These are phyloP conservation scores for Monosporascus sp. DNA, from an alignment of 2,329 filamentous ascomycete genomes.

Conservation along the genomic window DNA sequence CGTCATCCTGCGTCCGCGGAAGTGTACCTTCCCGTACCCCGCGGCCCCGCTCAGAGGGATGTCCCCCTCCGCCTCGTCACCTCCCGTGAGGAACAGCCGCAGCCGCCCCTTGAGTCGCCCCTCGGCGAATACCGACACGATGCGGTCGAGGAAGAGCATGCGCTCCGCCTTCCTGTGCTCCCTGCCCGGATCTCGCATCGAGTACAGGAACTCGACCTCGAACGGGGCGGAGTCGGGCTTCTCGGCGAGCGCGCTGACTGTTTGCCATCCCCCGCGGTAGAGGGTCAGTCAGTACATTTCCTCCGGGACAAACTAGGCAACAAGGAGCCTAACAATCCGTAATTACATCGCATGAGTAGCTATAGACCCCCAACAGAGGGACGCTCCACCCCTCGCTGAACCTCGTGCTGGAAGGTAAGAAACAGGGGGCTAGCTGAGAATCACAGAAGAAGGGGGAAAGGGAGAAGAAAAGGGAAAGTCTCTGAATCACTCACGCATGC, in stretches of 20 bases:
- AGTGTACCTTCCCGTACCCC: constrained; percentile 22
- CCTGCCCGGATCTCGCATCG: constrained; percentile 34
- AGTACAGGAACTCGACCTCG: constrained; percentile 61
- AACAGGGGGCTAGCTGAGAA: too few relatives aligned
- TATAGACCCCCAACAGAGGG: background rate
- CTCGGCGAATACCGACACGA: constrained; percentile 36
- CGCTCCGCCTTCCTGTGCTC: constrained; percentile 17
- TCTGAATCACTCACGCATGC: constrained; percentile 43
- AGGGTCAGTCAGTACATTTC: too few relatives aligned
- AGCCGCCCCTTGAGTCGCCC: constrained; percentile 36
- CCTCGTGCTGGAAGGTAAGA: too few relatives aligned
- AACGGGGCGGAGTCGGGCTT: constrained; percentile 20
- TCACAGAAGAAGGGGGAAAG: background rate
- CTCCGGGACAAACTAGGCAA: too few relatives aligned
- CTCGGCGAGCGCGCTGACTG: constrained; percentile 51
- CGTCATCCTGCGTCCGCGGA: constrained; percentile 36
- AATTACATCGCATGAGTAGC: background rate
- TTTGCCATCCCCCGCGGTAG: background rate
- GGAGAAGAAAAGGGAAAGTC: background rate
- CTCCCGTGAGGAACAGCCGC: constrained; percentile 42
- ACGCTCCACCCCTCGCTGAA: background rate
- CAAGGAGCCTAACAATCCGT: too few relatives aligned
- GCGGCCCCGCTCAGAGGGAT: constrained; percentile 3
- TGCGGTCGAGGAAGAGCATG: constrained; percentile 48
- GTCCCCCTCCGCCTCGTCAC: constrained; percentile 2